Evolutionary conservation across 2,329 filamentous ascomycete genomes (phyloP), one percentile per base, ranked within the genome.

Genomic region (Westerdykella aurantiaca): DNA sequence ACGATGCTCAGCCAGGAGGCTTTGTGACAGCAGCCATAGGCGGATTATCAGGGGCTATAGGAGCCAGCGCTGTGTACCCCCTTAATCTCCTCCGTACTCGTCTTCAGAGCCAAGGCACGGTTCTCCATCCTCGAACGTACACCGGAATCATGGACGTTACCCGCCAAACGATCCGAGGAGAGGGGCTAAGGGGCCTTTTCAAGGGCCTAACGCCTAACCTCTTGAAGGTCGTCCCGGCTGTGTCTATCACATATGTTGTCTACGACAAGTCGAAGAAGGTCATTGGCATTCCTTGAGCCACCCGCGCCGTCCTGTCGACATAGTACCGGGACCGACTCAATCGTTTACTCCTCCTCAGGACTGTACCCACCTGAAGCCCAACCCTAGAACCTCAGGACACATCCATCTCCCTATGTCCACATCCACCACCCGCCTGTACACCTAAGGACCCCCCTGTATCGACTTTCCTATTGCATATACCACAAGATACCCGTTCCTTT

Each of bases 181-280:
- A 98, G 69, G 93, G 93, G 1, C 65, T 86, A 31, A 78, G 86
- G 46, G 93, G 93, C 2, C 74, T 98, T 45, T 98, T 95, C 76
- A 95, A 94, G 69, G 93, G 93, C 1, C 74, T 97, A 52, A 95
- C 91, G 34, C 93, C 93, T 5, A 98, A 97, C 64, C 74, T 98
- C 33, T 76, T 98, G 56, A 98, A 98, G 73, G 93, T 98, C 31
- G 89, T 93, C 9, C 93, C 93, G 2, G 89, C 93, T 23, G 84
- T 98, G 42, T 95, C 89, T 58, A 97, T 98, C 64, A 69, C 67
- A 3, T 70, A 69, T 34, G 67, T 70, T 21, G 67, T 69, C 2
- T 70, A 70, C 52, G 67, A 70, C 52, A 66, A 69, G 43, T 64
- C 63, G 16, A 70, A 70, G 48, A 62, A 66, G 39, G 51, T 56